A percentile compares a stretch with the other conserved stretches of the same genome.
These are phyloP conservation scores for Dioscorea cayenensis DNA, from an alignment of 116 monocot species.

Conservation along the genomic window DNA sequence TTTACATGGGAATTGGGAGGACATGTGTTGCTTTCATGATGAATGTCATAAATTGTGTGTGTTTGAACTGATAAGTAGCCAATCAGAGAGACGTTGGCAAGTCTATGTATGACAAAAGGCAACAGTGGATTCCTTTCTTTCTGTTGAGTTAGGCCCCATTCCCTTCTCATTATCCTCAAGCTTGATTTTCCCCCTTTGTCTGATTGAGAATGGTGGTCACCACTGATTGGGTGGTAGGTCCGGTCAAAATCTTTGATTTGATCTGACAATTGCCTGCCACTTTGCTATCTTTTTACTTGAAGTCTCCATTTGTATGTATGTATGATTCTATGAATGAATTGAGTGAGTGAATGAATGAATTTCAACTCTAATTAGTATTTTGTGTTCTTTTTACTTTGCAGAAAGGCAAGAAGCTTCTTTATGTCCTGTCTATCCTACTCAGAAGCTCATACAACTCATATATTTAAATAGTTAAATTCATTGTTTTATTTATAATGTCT, in stretches of 20 bases:
- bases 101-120: too few species aligned
- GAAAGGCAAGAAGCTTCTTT: slow-evolving; percentile 6
- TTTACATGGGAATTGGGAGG: background rate
- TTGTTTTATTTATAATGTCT: too few species aligned
- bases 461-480: too few species aligned
- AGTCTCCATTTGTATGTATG: background rate
- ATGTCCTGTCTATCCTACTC: background rate
- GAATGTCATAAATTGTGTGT: background rate
- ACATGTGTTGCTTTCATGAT: background rate
- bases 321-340: too few species aligned
- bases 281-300: slow-evolving; percentile 4
- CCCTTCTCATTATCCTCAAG: too few species aligned
- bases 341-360: background rate
- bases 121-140: too few species aligned
- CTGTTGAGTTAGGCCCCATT: too few species aligned
- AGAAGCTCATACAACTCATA: background rate
- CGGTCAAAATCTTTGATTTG: slow-evolving; percentile 11
- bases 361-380: background rate
- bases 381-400: background rate
- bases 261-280: background rate
- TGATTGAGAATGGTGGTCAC: background rate
- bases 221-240: slow-evolving; percentile 6
- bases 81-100: too few species aligned
- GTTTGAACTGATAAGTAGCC: background rate
- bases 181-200: background rate